These are phyloP conservation scores for Pseudogymnoascus sp. DNA, from an alignment of 2,329 filamentous ascomycete genomes.

Conservation along the genomic window DNA sequence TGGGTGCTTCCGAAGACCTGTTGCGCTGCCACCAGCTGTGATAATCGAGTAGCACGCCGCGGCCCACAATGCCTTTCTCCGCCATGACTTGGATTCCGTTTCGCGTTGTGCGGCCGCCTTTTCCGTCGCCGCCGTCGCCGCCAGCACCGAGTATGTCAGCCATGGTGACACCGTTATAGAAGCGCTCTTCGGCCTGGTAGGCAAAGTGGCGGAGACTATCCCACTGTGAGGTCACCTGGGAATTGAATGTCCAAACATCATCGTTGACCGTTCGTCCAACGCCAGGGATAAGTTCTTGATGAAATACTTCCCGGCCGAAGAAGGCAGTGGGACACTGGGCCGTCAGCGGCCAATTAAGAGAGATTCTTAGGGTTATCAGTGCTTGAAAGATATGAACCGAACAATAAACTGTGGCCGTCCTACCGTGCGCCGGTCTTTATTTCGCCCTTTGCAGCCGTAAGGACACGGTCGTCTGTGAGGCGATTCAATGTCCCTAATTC, in stretches of 20 bases:
- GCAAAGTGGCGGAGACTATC: conserved; percentile 45
- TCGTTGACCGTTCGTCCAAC: conserved; percentile 47
- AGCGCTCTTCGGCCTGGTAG: conserved; percentile 36
- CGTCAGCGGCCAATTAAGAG: conserved; percentile 52
- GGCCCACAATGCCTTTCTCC: conserved; percentile 44
- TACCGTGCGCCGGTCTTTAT: conserved; percentile 42
- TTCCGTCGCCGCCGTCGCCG: conserved; percentile 21
- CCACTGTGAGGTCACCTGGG: conserved; percentile 48
- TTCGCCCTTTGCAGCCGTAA: conserved; percentile 40
- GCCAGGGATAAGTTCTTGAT: conserved; percentile 45
- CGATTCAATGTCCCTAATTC: conserved; percentile 54
- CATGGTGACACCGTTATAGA: conserved; percentile 32
- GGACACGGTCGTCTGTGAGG: conserved; percentile 46
- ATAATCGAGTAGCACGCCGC: conserved; percentile 45
- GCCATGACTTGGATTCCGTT: conserved; percentile 41
- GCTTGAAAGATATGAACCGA: not conserved
- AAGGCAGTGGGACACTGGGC: conserved; percentile 42
- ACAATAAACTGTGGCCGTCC: not conserved
- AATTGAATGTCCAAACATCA: conserved; percentile 51
- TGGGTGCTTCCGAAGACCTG: conserved; percentile 29
- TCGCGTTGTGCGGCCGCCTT: conserved; percentile 21
- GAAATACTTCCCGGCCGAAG: conserved; percentile 47
- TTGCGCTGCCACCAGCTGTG: conserved; percentile 31
- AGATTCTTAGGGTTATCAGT: conserved; percentile 34
- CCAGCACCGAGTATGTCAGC: conserved; percentile 26